These are phyloP conservation scores for Botryotinia convoluta DNA, from an alignment of 2,329 filamentous ascomycete genomes.

Conservation along the genomic window DNA sequence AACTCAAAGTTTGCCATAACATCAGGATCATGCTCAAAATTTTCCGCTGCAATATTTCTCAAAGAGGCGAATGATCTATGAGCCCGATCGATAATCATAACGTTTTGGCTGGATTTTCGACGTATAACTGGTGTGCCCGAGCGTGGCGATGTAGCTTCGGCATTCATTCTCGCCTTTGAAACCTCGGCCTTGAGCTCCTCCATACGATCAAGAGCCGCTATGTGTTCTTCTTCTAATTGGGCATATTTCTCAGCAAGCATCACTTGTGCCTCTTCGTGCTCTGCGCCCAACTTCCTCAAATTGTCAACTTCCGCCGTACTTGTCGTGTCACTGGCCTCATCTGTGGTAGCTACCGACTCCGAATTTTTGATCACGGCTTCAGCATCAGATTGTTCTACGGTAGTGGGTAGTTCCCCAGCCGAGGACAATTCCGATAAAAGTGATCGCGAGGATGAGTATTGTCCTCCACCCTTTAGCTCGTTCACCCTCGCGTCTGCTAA, in stretches of 20 bases:
- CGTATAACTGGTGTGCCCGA: slow-evolving; percentile 77
- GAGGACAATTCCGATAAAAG: slow-evolving; percentile 93
- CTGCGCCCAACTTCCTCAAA: slow-evolving; percentile 66
- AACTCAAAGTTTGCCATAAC: slow-evolving; percentile 89
- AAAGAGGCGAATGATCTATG: slow-evolving; percentile 88
- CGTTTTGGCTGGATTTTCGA: slow-evolving; percentile 87
- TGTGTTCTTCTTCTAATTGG: slow-evolving; percentile 79
- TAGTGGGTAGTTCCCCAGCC: slow-evolving; percentile 71
- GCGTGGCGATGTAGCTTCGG: slow-evolving; percentile 51
- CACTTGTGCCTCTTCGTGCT: slow-evolving; percentile 74
- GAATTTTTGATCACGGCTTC: slow-evolving; percentile 48
- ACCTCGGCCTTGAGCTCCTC: slow-evolving; percentile 89
- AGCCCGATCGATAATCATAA: slow-evolving; percentile 83
- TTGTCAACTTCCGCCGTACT: slow-evolving; percentile 66
- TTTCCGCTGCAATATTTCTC: slow-evolving; percentile 81
- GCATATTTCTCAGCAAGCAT: slow-evolving; percentile 75
- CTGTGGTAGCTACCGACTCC: slow-evolving; percentile 29
- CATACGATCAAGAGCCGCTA: slow-evolving; percentile 77
- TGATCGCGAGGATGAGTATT: slow-evolving; percentile 79
- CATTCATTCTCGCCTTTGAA: slow-evolving; percentile 66
- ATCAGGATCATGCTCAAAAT: slow-evolving; percentile 79
- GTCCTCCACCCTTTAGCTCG: slow-evolving; percentile 64
- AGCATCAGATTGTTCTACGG: slow-evolving; percentile 60
- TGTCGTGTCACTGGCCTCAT: slow-evolving; percentile 45
- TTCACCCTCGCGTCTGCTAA: slow-evolving; percentile 73